Percentiles rank a stretch among this genome's conserved stretches.
These are phyloP conservation scores for Populus euphratica DNA, from an alignment of 345 rosid genomes.

Conservation along the genomic window DNA sequence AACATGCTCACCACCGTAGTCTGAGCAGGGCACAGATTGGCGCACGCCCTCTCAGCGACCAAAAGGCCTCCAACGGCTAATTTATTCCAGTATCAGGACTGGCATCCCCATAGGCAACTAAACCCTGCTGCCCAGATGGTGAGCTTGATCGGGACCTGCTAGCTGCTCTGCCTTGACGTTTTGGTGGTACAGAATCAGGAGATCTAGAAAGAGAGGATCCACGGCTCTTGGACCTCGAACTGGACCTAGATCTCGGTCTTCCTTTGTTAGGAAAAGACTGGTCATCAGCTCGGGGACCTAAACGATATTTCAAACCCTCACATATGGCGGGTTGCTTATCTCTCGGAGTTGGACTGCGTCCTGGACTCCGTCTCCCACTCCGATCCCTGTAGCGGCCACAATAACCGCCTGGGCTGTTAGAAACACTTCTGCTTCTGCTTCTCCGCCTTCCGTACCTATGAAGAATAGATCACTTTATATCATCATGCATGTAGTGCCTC, in stretches of 20 bases:
- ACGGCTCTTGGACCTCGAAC: constrained; percentile 33
- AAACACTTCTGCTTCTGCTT: constrained; percentile 49
- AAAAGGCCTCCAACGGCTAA: not conserved
- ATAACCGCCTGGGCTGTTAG: constrained; percentile 57
- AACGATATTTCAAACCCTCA: constrained; percentile 66
- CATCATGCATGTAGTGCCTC: not conserved
- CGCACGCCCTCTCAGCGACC: not conserved
- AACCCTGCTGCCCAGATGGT: constrained; percentile 57
- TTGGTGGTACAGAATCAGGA: constrained; percentile 35
- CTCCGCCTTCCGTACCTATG: constrained; percentile 50
- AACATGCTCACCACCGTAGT: not conserved
- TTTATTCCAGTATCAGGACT: constrained; percentile 37
- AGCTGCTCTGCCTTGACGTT: constrained; percentile 21
- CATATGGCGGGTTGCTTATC: constrained; percentile 55
- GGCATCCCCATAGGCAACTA: constrained; percentile 79
- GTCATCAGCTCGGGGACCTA: constrained; percentile 48
- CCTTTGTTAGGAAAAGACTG: constrained; percentile 30
- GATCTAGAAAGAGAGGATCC: constrained; percentile 42
- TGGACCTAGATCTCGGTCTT: constrained; percentile 27
- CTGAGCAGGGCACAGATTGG: not conserved
- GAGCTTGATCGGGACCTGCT: constrained; percentile 59
- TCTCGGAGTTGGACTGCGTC: constrained; percentile 54
- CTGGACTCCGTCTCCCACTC: constrained; percentile 57
- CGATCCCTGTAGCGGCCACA: constrained; percentile 46
- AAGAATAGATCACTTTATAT: not conserved